phyloP scores from a whole-genome alignment of 495 filamentous ascomycete genomes.

The Tuber microsphaerosporum region DNA sequence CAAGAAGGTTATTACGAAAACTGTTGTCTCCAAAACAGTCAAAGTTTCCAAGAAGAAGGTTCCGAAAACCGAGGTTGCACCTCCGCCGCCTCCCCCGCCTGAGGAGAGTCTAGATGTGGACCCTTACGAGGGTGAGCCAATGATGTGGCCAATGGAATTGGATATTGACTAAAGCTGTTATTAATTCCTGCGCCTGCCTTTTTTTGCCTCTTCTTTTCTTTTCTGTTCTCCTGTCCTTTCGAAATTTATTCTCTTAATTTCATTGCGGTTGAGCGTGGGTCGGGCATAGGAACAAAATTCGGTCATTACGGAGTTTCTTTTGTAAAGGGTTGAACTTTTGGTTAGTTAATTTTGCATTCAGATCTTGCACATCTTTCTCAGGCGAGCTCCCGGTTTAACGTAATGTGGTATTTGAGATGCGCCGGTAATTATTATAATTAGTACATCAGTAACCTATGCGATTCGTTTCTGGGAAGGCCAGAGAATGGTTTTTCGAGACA shows the following conservation, averaged over 20 bases:
- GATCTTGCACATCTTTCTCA: background rate
- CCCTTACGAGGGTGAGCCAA: background rate
- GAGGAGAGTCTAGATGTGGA: background rate
- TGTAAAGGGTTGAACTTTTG: background rate
- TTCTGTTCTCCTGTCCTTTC: background rate
- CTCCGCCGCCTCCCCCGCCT: background rate
- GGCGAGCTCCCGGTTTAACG: background rate
- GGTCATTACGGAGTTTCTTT: background rate
- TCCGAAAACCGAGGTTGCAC: background rate
- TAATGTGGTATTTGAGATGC: background rate
- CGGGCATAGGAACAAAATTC: background rate
- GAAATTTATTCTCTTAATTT: background rate
- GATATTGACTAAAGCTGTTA: background rate
- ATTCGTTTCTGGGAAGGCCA: background rate
- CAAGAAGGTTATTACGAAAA: conserved; percentile 1
- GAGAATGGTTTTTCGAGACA: background rate
- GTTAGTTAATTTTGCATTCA: background rate
- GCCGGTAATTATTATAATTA: background rate
- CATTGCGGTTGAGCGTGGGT: background rate
- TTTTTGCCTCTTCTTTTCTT: background rate
- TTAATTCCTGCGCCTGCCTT: background rate
- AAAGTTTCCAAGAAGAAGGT: background rate
- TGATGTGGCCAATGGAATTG: background rate
- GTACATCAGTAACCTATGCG: background rate
- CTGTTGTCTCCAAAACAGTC: background rate